A percentile compares a stretch with the other conserved stretches of the same genome.
Conservation (phyloP, 768 basidiomycete genomes). For the Suillus brevipes region DNA sequence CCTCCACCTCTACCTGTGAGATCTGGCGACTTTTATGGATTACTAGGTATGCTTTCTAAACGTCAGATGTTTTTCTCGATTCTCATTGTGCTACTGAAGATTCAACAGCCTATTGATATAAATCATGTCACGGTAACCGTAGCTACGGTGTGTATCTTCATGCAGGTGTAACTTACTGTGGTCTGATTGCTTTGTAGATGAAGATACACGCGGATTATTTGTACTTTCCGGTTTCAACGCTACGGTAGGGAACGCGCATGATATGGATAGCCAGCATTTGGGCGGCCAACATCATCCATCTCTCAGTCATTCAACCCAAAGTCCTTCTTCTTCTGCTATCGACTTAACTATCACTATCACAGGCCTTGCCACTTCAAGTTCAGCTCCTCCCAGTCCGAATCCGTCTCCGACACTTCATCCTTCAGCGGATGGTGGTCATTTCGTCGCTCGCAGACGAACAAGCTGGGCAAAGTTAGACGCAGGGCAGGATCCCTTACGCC, state of each 20-base stretch:
- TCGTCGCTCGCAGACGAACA: constrained; percentile 49
- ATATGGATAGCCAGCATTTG: constrained; percentile 7
- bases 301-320: constrained; percentile 21
- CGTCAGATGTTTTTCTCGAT: too few species aligned
- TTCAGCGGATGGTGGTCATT: constrained; percentile 33
- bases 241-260: not conserved
- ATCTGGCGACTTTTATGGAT: too few species aligned
- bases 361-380: constrained; percentile 36
- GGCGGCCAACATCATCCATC: constrained; percentile 11
- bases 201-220: too few species aligned
- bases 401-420: constrained; percentile 48
- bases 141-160: too few species aligned
- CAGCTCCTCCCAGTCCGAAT: constrained; percentile 35
- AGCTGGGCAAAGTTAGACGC: constrained; percentile 57
- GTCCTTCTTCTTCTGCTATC: constrained; percentile 56
- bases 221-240: not conserved
- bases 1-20: too few species aligned
- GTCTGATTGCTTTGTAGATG: too few species aligned
- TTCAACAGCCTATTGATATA: too few species aligned
- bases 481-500: constrained; percentile 49
- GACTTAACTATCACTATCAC: constrained; percentile 50
- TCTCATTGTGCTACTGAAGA: too few species aligned
- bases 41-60: too few species aligned
- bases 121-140: too few species aligned
- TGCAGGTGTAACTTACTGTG: too few species aligned